Conservation (phyloP, 164 flowering plant species). For the Nelumbo lutea region DNA sequence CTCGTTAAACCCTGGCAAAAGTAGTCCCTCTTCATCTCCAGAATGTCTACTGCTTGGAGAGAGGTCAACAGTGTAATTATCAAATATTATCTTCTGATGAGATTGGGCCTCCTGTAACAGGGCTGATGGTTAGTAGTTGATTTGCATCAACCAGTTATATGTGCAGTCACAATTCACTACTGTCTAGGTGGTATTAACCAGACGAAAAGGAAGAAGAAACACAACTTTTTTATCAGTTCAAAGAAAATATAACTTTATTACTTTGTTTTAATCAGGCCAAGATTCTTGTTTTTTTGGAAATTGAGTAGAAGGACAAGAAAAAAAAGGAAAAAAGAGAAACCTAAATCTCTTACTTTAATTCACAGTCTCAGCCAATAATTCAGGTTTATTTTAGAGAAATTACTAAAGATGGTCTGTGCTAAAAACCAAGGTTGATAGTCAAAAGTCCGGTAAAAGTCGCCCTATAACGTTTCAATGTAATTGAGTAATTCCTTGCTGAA, state of each 20-base stretch:
- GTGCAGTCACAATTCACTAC: too few relatives aligned
- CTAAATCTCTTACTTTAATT: not conserved
- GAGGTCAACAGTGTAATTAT: constrained; percentile 18
- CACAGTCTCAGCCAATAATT: not conserved
- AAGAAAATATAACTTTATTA: not conserved
- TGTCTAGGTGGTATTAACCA: too few relatives aligned
- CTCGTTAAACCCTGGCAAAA: constrained; percentile 61
- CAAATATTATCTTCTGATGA: constrained; percentile 10
- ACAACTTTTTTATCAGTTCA: too few relatives aligned
- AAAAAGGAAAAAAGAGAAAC: not conserved
- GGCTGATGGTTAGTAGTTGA: not conserved
- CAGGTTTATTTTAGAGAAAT: too few relatives aligned
- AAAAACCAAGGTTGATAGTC: too few relatives aligned
- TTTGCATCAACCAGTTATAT: too few relatives aligned
- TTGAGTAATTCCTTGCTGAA: not conserved
- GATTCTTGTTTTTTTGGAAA: not conserved
- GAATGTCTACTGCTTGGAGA: constrained; percentile 35
- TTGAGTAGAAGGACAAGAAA: not conserved
- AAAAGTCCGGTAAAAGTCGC: too few relatives aligned
- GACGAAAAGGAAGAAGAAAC: too few relatives aligned
- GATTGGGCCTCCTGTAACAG: constrained; percentile 29
- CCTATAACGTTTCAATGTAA: too few relatives aligned
- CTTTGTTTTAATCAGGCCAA: not conserved
- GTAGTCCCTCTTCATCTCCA: constrained; percentile 45
- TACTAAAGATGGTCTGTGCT: too few relatives aligned